phyloP scores from a whole-genome alignment of 139 green algal genomes.

The Spirogloea muscicola region DNA sequence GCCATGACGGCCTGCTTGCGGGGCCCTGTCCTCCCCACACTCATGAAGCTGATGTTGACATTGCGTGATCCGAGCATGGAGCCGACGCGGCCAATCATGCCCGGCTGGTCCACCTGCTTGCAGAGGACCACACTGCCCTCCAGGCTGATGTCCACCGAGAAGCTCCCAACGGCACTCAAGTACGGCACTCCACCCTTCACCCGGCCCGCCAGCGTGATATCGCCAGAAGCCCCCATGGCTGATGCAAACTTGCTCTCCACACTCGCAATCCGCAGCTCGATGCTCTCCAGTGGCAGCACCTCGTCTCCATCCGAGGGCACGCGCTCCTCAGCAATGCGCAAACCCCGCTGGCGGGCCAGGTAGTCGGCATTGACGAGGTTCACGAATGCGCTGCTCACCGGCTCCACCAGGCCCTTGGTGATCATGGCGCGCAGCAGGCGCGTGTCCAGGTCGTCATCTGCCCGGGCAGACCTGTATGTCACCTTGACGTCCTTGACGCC shows the following conservation, averaged over 20 bases:
- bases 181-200: constrained; percentile 60
- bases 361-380: constrained; percentile 97
- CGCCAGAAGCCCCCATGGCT: neutral
- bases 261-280: constrained; percentile 27
- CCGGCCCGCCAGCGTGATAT: constrained; percentile 30
- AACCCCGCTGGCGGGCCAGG: constrained; percentile 78
- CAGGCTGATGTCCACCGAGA: constrained; percentile 78
- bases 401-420: constrained; percentile 52
- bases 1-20: constrained; percentile 84
- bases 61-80: constrained; percentile 62
- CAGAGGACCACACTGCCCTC: constrained; percentile 71
- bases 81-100: constrained; percentile 82
- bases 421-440: constrained; percentile 79
- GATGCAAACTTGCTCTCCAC: constrained; percentile 36
- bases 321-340: constrained; percentile 71
- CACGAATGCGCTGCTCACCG: constrained; percentile 51
- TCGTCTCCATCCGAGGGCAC: constrained; percentile 50
- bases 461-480: constrained; percentile 70
- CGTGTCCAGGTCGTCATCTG: constrained; percentile 82
- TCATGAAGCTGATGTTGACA: constrained; percentile 97
- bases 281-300: constrained; percentile 18
- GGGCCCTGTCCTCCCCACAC: constrained; percentile 55
- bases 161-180: constrained; percentile 79
- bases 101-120: constrained; percentile 82
- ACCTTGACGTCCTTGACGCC: constrained; percentile 79